Evolutionary conservation across 164 flowering plant genomes (phyloP).

Genomic region (Vitis rupestris): DNA sequence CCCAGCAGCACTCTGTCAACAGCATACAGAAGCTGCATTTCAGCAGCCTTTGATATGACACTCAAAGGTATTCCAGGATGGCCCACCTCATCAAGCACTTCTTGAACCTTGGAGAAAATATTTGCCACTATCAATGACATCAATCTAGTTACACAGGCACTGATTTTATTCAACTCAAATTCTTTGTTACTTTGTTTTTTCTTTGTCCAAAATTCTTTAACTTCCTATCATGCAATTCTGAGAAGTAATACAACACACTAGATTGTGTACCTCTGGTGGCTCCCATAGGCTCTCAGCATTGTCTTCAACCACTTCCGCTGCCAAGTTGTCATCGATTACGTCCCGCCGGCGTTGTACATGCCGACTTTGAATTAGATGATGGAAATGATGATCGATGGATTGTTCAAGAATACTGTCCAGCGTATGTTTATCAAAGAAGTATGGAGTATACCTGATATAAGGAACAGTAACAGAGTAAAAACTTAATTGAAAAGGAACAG

Average conservation of each 20-base stretch:
- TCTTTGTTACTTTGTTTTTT: too few relatives aligned
- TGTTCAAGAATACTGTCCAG: conserved; percentile 93
- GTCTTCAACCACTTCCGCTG: conserved; percentile 78
- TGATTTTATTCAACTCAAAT: too few relatives aligned
- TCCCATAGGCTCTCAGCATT: conserved; percentile 68
- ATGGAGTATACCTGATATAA: conserved; percentile 85
- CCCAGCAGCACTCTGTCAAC: conserved; percentile 88
- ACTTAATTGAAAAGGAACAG: background rate
- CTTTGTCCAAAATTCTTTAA: too few relatives aligned
- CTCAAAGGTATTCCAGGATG: conserved; percentile 78
- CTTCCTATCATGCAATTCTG: too few relatives aligned
- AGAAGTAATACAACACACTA: background rate
- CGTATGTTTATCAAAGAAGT: conserved; percentile 86
- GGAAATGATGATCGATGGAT: conserved; percentile 90
- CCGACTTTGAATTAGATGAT: conserved; percentile 73
- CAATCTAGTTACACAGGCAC: background rate
- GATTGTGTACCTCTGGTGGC: conserved; percentile 77
- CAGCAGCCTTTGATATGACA: conserved; percentile 88
- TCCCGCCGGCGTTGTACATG: conserved; percentile 74
- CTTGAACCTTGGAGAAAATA: conserved; percentile 61
- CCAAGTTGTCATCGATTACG: conserved; percentile 67
- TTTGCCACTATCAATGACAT: background rate
- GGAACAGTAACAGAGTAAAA: conserved; percentile 2
- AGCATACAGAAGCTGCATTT: conserved; percentile 72
- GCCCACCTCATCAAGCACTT: conserved; percentile 82